Percentiles rank a stretch among this genome's conserved stretches.
These are phyloP conservation scores for Claviceps monticola DNA, from an alignment of 2,329 filamentous ascomycete species.

Conservation along the genomic window DNA sequence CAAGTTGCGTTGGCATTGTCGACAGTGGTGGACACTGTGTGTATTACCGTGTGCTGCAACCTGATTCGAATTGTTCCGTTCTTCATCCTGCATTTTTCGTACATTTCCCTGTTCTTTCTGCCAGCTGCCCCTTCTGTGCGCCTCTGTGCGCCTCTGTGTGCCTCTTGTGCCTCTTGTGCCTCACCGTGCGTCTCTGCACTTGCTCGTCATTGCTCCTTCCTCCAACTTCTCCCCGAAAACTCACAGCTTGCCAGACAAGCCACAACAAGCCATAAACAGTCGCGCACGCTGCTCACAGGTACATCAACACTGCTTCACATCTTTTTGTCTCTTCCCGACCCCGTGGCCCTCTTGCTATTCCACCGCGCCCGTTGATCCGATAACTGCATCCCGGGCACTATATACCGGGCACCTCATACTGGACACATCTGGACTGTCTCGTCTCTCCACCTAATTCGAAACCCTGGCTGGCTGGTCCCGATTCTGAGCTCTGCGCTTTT, in stretches of 20 bases:
- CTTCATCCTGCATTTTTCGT: slow-evolving; percentile 4
- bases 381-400: neutral
- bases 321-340: slow-evolving; percentile 5
- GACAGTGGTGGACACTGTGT: neutral
- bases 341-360: neutral
- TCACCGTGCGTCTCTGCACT: neutral
- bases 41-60: neutral
- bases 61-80: neutral
- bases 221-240: neutral
- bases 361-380: neutral
- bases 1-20: neutral
- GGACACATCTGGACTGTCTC: neutral
- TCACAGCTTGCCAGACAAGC: neutral
- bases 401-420: neutral
- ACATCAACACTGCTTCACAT: slow-evolving; percentile 1
- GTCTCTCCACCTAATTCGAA: slow-evolving; percentile 1
- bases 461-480: neutral
- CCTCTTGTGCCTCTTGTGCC: neutral
- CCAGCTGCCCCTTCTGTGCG: neutral
- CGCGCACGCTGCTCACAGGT: slow-evolving; percentile 1
- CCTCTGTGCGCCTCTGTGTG: no score
- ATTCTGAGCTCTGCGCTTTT: slow-evolving; percentile 2
- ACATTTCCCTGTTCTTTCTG: slow-evolving; percentile 1
- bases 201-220: slow-evolving; percentile 2
- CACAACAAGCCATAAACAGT: neutral